Base-by-base conservation (phyloP, 2,329 filamentous ascomycete species). In the Coniochaeta pulveracea region DNA sequence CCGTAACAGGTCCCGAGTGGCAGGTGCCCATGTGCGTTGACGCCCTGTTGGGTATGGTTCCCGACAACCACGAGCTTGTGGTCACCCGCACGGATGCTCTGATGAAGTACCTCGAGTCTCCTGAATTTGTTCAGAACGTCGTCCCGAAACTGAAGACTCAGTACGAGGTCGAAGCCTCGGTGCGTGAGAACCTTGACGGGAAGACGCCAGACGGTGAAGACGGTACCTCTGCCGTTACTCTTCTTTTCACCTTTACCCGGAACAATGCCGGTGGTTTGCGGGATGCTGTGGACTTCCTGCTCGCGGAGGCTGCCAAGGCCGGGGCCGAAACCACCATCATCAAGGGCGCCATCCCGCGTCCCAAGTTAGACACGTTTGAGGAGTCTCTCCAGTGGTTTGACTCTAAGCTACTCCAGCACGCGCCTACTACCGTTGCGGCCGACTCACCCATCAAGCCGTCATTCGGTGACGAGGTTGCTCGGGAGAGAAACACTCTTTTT, bases 341-440 rank as follows among this genome's bases (percentile, higher is more conserved):
- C 49, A 93, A 93, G 56, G 91, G 91, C 34, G 80, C 85, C n/a
- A 91, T 96, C 43, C 86, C 89, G 14, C 82, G 91, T n/a, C 91
- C 91, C 41, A 95, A 96, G 63, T 96, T 91, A 1, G 91, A 98
- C 56, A 95, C 91, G 0, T 98, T 98, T 43, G 91, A 98, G 54
- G 89, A 98, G 47, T 93, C 89, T 6, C 69, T 96, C 34, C 89
- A 88, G 37, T 96, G 88, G 63, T 98, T 98, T 51, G 85, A 95
- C 53, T 95, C 89, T 3, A 96, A 95, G 62, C 72, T 98, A 28
- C 72, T 98, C 34, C 91, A 96, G 57, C 86, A 93, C 48, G 88
- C 89, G 4, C 86, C 89, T 22, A 73, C 82, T 4, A 74, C 83
- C 2, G 69, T 86, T 12, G 72, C 76, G 10, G 86, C 84, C 4